Base-by-base conservation (phyloP, 441 rosid genomes). In the Macaranga tanarius region DNA sequence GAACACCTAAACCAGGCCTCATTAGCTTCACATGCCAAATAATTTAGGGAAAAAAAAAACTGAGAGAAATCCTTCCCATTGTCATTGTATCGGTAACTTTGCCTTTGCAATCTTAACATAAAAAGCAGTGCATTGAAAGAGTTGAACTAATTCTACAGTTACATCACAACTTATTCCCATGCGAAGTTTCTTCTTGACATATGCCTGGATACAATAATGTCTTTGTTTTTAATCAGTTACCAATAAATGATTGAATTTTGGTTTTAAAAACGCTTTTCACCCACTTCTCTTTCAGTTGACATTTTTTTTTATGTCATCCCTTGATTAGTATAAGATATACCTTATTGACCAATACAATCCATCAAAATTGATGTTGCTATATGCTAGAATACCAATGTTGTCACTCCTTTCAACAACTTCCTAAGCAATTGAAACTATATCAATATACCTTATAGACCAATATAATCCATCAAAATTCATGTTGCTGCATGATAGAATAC, bases 401-500 rank as follows among this genome's bases (percentile, higher is more conserved):
- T 42, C 20, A n/a, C 17, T 48, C 28, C 52, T 22, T 73, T 2
- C 8, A 45, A 45, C 25, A 23, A 44, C 38, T 60, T 50, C 10
- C 7, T 56, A 65, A 44, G 20, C 67, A 62, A n/a, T 72, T 52
- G 7, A 51, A 48, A 71, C 4, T 45, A 40, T 23, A 70, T 7
- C n/a, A n/a, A 34, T 34, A 34, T 19, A 28, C 13, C 56, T 2
- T 23, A 17, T 28, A 0, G 8, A 25, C 17, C 64, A 55, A 45
- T 22, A 44, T 19, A 62, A 15, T 72, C 55, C 56, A 72, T 22
- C 51, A 63, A 40, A 62, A 54, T 34, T 34, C 38, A 34, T 34
- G 6, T 34, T 34, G 38, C 7, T 34, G 6, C 6, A 34, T 5
- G 38, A 0, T 34, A 34, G 6, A 34, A 42, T 10, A 8, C 47